Evolutionary conservation across 805 yeast genomes (phyloP).

Genomic region (Wickerhamomyces rabaulensis): DNA sequence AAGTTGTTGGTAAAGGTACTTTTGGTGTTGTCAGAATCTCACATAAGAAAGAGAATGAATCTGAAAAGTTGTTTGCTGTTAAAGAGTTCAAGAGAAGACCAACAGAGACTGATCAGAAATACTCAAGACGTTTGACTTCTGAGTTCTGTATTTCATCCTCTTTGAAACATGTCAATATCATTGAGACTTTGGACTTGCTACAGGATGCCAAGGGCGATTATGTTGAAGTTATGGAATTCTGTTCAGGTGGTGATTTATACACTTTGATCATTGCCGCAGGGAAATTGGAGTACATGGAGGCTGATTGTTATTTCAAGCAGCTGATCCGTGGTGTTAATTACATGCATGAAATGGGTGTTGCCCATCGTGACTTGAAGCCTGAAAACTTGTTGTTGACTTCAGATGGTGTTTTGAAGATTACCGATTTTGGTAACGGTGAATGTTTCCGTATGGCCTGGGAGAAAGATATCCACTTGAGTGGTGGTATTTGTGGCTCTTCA

Average conservation of each 20-base stretch:
- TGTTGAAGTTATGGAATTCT: constrained; percentile 92
- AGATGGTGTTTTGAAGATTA: constrained; percentile 69
- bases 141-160: constrained; percentile 86
- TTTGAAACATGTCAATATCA: constrained; percentile 70
- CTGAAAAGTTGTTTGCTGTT: constrained; percentile 65
- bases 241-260: constrained; percentile 82
- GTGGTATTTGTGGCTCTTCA: constrained; percentile 78
- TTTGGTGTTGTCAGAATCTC: constrained; percentile 90
- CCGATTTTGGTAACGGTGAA: constrained; percentile 85
- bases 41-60: constrained; percentile 50
- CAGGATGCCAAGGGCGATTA: constrained; percentile 65
- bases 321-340: constrained; percentile 76
- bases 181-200: constrained; percentile 75
- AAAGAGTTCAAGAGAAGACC: constrained; percentile 70
- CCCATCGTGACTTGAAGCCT: constrained; percentile 86
- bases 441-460: constrained; percentile 88
- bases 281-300: constrained; percentile 75
- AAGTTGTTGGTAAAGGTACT: constrained; percentile 88
- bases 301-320: constrained; percentile 88
- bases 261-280: constrained; percentile 71
- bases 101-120: constrained; percentile 58
- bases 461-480: constrained; percentile 57
- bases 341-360: constrained; percentile 87
- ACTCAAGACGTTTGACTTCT: constrained; percentile 67
- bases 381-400: constrained; percentile 75